Evolutionary conservation across 1,139 yeast genomes (phyloP).

Genomic region (Eremothecium cymbalariae): DNA sequence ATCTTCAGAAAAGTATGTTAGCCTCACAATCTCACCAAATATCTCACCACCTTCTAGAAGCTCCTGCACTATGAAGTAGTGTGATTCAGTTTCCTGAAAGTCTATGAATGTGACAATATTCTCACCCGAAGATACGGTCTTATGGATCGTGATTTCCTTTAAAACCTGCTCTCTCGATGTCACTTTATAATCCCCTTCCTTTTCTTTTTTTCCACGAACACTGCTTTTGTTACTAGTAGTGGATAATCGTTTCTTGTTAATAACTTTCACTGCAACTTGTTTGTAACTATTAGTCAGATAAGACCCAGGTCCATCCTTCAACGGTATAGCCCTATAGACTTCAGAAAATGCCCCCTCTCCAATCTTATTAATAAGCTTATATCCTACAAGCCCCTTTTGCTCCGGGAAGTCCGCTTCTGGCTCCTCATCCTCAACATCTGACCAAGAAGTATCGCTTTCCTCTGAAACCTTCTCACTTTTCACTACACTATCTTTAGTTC

Average conservation of each 20-base stretch:
- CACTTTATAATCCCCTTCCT: slow-evolving; percentile 16
- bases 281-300: slow-evolving; percentile 13
- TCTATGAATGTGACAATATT: slow-evolving; percentile 67
- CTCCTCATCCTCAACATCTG: slow-evolving; percentile 9
- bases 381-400: slow-evolving; percentile 25
- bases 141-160: slow-evolving; percentile 69
- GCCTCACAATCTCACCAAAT: slow-evolving; percentile 85
- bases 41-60: slow-evolving; percentile 90
- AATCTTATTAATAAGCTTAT: slow-evolving; percentile 36
- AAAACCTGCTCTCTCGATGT: slow-evolving; percentile 39
- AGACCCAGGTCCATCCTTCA: slow-evolving; percentile 9
- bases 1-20: slow-evolving; percentile 83
- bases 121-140: slow-evolving; percentile 30
- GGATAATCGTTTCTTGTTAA: slow-evolving; percentile 54
- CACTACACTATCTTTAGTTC: too few species aligned
- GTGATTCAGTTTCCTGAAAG: slow-evolving; percentile 53
- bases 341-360: slow-evolving; percentile 91
- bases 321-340: slow-evolving; percentile 59
- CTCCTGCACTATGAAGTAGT: slow-evolving; percentile 77
- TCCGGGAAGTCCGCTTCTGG: slow-evolving; percentile 21
- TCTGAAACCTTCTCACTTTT: slow-evolving; percentile 25
- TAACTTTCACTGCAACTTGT: slow-evolving; percentile 70
- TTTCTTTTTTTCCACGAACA: slow-evolving; percentile 15
- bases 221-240: not conserved
- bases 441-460: slow-evolving; percentile 32